Evolutionary conservation across 164 flowering plant species (phyloP), one percentile per base, ranked within the genome.

Genomic region (Paratinospora sagittata): DNA sequence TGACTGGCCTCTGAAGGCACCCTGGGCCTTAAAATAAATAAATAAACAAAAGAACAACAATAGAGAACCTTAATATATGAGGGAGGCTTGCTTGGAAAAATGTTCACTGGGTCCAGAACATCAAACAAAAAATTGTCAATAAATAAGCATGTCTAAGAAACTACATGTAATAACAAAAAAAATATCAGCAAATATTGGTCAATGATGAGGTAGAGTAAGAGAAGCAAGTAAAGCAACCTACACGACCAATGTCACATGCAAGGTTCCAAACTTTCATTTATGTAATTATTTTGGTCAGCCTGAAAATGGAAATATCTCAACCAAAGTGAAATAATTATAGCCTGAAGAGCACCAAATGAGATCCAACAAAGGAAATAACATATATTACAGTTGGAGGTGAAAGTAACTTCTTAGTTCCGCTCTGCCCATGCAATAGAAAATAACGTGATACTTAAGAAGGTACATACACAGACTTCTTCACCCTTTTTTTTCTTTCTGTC

Each of bases 1-100:
- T 69, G 74, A 70, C 58, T 78, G 43, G 76, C 61, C 70, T 85
- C 86, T 65, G 81, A 63, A 70, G 76, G 39, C 67, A 75, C 75
- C 82, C 92, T 89, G 84, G 66, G 27, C 43, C 72, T 57, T 55
- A 63, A 75, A 24, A 19, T 71, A 58, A 57, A 65, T 55, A 68
- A n/a, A 12, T 23, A 5, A 9, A 39, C 17, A 19, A 36, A 65
- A 34, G 23, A 24, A 65, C 17, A 33, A 55, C 8, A 55, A 19
- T 55, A 13, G 10, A 19, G 21, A n/a, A 21, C 23, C 47, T 43
- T 43, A 55, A 52, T 16, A 52, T 41, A 52, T 8, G n/a, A 16
- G 60, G 12, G 23, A 52, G 60, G 21, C n/a, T 19, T 3, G 60
- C 60, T 52, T 52, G 60, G 14, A 55, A 55, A 55, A 47, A 21